Conservation (phyloP, 2,329 filamentous ascomycete species). For the Seiridium unicorne region DNA sequence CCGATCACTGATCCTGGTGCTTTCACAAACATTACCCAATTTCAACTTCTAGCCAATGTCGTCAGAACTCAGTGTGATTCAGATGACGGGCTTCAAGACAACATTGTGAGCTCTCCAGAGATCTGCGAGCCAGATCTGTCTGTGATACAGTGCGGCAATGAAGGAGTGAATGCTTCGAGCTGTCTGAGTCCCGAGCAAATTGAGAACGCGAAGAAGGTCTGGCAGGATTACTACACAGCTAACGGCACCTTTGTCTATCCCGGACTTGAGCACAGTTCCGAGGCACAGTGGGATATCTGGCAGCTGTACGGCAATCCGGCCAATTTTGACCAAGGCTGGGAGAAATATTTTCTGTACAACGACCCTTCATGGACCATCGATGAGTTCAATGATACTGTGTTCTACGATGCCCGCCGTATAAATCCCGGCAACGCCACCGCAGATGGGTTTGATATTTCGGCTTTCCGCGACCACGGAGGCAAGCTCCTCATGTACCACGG, state of each 20-base stretch:
- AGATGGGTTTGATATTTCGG: constrained; percentile 27
- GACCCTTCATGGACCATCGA: constrained; percentile 22
- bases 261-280: constrained; percentile 44
- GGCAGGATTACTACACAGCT: constrained; percentile 21
- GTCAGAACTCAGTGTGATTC: constrained; percentile 38
- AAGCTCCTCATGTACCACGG: constrained; percentile 32
- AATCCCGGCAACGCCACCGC: constrained; percentile 21
- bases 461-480: constrained; percentile 18
- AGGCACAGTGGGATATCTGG: constrained; percentile 22
- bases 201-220: constrained; percentile 23
- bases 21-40: constrained; percentile 39
- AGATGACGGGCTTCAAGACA: constrained; percentile 39
- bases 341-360: constrained; percentile 14
- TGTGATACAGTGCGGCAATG: constrained; percentile 13
- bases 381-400: constrained; percentile 26
- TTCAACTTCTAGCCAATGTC: constrained; percentile 38
- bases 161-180: constrained; percentile 10
- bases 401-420: constrained; percentile 20
- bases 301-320: constrained; percentile 19
- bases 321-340: constrained; percentile 26
- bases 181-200: constrained; percentile 40
- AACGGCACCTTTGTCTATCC: constrained; percentile 25
- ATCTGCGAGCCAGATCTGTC: constrained; percentile 27
- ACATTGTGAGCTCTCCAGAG: constrained; percentile 37
- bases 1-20: constrained; percentile 34